A percentile compares a stretch with the other conserved stretches of the same genome.
Evolutionary conservation across 116 monocot genomes (phyloP).

Genomic region (Phalaenopsis hybrid): DNA sequence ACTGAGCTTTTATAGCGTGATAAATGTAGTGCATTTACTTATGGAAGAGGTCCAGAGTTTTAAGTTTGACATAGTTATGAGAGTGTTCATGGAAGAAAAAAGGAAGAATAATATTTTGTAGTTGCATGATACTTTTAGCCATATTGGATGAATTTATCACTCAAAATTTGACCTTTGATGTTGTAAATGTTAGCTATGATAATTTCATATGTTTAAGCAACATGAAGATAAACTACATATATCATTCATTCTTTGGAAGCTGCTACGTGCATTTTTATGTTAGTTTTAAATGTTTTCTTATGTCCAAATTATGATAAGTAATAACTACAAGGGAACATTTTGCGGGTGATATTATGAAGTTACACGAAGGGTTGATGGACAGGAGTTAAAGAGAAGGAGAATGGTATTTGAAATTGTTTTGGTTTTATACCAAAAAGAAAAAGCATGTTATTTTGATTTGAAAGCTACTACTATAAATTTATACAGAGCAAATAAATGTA

Average conservation of each 20-base stretch:
- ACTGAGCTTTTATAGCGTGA: neutral
- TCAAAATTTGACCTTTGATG: neutral
- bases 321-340: neutral
- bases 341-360: neutral
- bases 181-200: neutral
- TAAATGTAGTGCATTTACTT: neutral
- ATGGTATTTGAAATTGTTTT: neutral
- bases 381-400: neutral
- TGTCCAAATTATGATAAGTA: neutral
- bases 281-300: neutral
- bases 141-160: neutral
- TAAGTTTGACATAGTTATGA: neutral
- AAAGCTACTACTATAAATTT: neutral
- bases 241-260: neutral
- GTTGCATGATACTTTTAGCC: neutral
- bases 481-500: neutral
- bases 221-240: neutral
- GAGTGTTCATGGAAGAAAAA: neutral
- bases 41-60: neutral
- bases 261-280: neutral
- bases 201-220: slow-evolving; percentile 1
- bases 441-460: neutral
- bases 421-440: neutral
- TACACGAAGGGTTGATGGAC: neutral
- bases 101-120: neutral